phyloP scores from a whole-genome alignment of 2,329 filamentous ascomycete genomes.

The Aspergillus fischeri region DNA sequence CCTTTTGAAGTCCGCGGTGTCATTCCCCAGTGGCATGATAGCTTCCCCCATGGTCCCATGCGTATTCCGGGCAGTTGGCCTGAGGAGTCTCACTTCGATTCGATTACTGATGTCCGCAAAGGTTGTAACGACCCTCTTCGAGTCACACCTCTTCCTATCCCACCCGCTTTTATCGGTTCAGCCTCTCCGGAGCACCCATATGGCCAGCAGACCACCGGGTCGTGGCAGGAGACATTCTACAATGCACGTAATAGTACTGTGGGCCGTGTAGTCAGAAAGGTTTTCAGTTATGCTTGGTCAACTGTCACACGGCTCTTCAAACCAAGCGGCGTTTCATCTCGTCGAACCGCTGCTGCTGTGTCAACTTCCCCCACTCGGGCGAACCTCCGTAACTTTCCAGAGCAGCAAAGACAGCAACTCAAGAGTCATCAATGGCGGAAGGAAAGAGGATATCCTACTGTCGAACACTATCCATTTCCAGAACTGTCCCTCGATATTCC shows the following conservation, averaged over 20 bases:
- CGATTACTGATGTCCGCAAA: not conserved
- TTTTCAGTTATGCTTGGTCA: not conserved
- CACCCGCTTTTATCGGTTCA: not conserved
- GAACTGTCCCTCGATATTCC: slow-evolving; percentile 10
- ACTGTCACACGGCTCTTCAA: not conserved
- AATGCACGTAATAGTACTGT: not conserved
- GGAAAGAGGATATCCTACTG: slow-evolving; percentile 9
- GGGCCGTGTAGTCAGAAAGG: not conserved
- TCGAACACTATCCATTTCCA: slow-evolving; percentile 14
- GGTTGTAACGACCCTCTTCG: not conserved
- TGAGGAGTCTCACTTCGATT: not conserved
- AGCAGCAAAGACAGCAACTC: slow-evolving; percentile 12
- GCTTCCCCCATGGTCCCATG: not conserved
- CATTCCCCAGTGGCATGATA: not conserved
- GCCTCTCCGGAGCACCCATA: not conserved
- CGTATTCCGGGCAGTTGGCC: slow-evolving; percentile 5
- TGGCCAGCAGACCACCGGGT: not conserved
- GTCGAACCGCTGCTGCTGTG: not conserved
- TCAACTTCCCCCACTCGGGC: slow-evolving; percentile 9
- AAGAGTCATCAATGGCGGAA: slow-evolving; percentile 11
- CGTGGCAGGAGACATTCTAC: not conserved
- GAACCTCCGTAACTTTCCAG: slow-evolving; percentile 11
- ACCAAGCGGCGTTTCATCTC: not conserved
- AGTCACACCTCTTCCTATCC: not conserved
- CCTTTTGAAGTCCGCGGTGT: not conserved